Evolutionary conservation across 2,329 filamentous ascomycete genomes (phyloP).

Genomic region (Fusarium sp.): DNA sequence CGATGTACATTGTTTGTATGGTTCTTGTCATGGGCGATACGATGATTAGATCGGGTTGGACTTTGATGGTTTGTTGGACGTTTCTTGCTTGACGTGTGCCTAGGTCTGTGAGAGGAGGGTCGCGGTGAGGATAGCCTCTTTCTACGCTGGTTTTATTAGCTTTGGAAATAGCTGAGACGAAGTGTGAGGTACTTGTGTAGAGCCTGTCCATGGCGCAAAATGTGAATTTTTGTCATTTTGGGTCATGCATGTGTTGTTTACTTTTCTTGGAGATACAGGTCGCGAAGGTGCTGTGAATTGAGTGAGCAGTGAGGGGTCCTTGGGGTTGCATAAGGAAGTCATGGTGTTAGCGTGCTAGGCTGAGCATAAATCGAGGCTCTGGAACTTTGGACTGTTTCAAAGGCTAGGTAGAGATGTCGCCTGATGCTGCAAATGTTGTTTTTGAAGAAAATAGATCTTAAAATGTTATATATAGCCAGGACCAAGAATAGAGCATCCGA

Average conservation of each 20-base stretch:
- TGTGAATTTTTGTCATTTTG: slow-evolving; percentile 26
- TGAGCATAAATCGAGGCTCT: not conserved
- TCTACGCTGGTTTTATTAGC: slow-evolving; percentile 26
- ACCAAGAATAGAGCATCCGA: too few relatives aligned
- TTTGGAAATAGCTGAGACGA: not conserved
- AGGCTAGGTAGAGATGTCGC: fast-evolving
- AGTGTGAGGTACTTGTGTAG: slow-evolving; percentile 20
- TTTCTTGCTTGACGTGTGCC: slow-evolving; percentile 17
- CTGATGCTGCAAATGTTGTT: fast-evolving
- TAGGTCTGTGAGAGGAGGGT: slow-evolving; percentile 34
- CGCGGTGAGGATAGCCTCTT: slow-evolving; percentile 33
- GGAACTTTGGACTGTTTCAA: fast-evolving
- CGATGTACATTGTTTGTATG: slow-evolving; percentile 39
- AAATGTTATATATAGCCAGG: too few relatives aligned
- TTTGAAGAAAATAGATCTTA: fast-evolving
- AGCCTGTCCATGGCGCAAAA: slow-evolving; percentile 31
- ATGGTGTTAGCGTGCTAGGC: not conserved
- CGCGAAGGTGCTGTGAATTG: not conserved
- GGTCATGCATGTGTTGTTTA: not conserved
- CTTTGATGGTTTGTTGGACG: not conserved
- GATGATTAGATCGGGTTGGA: slow-evolving; percentile 22
- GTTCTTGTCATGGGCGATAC: slow-evolving; percentile 38
- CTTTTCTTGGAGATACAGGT: not conserved
- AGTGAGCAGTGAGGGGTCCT: not conserved
- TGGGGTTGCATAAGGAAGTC: not conserved